Evolutionary conservation across 1,284 basidiomycete genomes (phyloP).

Genomic region (Trametes hirsuta): DNA sequence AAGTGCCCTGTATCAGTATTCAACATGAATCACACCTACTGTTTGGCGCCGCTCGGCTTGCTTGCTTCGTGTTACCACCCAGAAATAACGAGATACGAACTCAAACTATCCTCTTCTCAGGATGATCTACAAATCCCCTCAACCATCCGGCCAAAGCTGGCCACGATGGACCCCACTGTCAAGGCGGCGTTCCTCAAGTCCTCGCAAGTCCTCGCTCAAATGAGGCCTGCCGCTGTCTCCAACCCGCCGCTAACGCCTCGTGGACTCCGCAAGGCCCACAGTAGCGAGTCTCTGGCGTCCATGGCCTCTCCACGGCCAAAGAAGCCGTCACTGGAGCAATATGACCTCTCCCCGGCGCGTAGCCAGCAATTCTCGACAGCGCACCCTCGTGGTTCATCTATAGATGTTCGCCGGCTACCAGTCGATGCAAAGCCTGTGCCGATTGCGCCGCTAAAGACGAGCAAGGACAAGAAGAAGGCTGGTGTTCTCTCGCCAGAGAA

Average conservation of each 20-base stretch:
- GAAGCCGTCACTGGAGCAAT: constrained; percentile 26
- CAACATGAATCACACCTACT: too few species aligned
- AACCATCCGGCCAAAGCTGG: constrained; percentile 74
- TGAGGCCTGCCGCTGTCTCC: constrained; percentile 38
- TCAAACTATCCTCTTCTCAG: constrained; percentile 41
- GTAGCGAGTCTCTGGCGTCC: constrained; percentile 65
- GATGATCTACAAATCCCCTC: constrained; percentile 85
- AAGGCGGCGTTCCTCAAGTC: constrained; percentile 92
- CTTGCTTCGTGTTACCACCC: too few species aligned
- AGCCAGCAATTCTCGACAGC: constrained; percentile 13
- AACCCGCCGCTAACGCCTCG: constrained; percentile 33
- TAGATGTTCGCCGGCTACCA: constrained; percentile 33
- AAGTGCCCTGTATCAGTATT: neutral
- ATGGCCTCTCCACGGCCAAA: constrained; percentile 43
- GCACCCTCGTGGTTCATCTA: constrained; percentile 28
- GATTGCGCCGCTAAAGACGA: neutral
- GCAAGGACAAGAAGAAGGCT: constrained; percentile 38
- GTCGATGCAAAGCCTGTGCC: constrained; percentile 23
- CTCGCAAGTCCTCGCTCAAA: constrained; percentile 65
- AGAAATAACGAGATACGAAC: neutral
- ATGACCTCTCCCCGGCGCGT: constrained; percentile 35
- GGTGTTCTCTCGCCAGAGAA: constrained; percentile 67
- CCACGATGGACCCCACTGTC: constrained; percentile 77
- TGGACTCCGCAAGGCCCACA: constrained; percentile 63
- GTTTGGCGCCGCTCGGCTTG: too few species aligned